Base-by-base conservation (phyloP, 2,329 filamentous ascomycete genomes). In the Pestalotiopsis sp. region DNA sequence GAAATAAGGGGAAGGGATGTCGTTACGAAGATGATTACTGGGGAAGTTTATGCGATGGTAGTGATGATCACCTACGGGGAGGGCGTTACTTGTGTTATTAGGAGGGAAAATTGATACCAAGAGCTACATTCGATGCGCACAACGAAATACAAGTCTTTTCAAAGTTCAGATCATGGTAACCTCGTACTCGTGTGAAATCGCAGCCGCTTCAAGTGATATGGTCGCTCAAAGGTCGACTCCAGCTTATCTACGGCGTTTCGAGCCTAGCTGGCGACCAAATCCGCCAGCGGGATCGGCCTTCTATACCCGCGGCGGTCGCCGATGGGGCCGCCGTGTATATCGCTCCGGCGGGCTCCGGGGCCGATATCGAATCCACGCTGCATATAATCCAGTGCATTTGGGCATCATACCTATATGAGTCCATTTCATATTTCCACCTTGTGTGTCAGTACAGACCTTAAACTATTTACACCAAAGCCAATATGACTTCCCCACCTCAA, bases 401-500 rank as follows among this genome's bases (percentile, higher is more conserved):
- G 45, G 7, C 11, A 52, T 23, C 20, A 52, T 52, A 20, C 17
- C 2, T 17, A 6, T 6, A 17, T n/a, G 41, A 45, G 41, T 14
- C 41, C 41, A 2, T n/a, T 14, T 49, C 4, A 6, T 5, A 9
- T 7, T 49, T 49, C 7, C 1, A 49, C 3, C 14, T 49, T 49
- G 7, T n/a, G 4, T 49, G 13, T 14, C 1, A 49, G 13, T 49
- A 49, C 12, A 27, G 11, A 58, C 12, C 4, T 4, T 1, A 58
- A 2, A 58, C 11, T n/a, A 12, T 1, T 4, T n/a, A 1, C 27
- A 61, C 14, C 6, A 25, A 61, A 31, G 13, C 13, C 14, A 20
- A 27, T 11, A 73, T 72, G 73, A 11, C 70, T n/a, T 65, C 70
- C 52, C 27, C 59, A 31, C 65, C 71, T 20, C 66, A 76, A 39